Evolutionary conservation across 495 filamentous ascomycete species (phyloP), one percentile per base, ranked within the genome.

Genomic region (Aspergillus baeticus): DNA sequence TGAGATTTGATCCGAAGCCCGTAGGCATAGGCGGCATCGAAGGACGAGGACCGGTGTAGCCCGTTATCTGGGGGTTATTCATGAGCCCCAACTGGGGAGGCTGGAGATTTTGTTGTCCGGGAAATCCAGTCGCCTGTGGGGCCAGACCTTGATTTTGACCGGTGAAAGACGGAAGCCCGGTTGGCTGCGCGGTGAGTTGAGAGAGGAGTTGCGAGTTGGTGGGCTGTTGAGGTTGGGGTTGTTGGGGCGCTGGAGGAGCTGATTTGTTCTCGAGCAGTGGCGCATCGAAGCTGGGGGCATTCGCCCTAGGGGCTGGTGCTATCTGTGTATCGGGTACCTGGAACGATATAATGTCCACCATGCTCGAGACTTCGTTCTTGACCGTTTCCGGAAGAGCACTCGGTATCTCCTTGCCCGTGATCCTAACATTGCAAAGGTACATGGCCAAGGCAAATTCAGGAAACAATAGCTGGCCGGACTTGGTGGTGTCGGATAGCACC

Each of bases 321-420:
- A 87, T 82, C 15, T 73, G 79, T 14, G 92, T 88, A 61, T 98
- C 95, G 0, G 85, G 84, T 17, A 97, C 84, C 55, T 89, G 90
- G 69, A 98, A 98, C 17, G 93, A 96, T 60, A 99, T 99, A 39
- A 98, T 98, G 66, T 99, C 95, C 33, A 99, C 95, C 94, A 99
- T 98, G 65, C 95, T 95, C 10, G 93, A 97, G 26, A 99, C 95
- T 72, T 99, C 95, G 67, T 98, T 99, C 71, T 82, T 87, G 44
- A 98, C 85, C 37, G 82, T 87, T 37, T 97, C 92, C 0, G 95
- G 93, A 3, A 99, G 76, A 11, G 67, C 66, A 1, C 77, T 61
- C 2, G 95, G 95, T 10, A 99, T 65, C 0, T 84, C 76, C 69
- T 96, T 96, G 26, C 92, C 92, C 14, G 89, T 89, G 14, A 97